Evolutionary conservation across 208 protist genomes (phyloP).

Genomic region (Leishmania martiniquensis): DNA sequence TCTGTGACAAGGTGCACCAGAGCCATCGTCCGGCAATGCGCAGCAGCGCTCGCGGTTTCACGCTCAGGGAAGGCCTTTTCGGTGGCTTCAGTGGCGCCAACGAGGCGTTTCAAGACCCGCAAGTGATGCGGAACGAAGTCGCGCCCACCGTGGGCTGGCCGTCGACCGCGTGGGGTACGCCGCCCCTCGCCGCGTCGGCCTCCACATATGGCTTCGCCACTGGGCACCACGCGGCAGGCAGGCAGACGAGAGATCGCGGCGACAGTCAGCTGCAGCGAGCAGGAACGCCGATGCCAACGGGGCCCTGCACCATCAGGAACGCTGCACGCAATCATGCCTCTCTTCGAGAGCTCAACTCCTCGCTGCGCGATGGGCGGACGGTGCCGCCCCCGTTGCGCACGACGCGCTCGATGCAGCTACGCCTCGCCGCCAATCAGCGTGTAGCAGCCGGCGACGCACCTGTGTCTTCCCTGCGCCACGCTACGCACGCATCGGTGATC

Average conservation of each 20-base stretch:
- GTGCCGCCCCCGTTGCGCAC: not conserved
- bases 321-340: not conserved
- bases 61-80: not conserved
- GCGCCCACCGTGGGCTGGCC: not conserved
- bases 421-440: slow-evolving; percentile 8
- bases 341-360: not conserved
- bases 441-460: slow-evolving; percentile 16
- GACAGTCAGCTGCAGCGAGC: not conserved
- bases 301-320: not conserved
- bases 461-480: slow-evolving; percentile 12
- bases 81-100: not conserved
- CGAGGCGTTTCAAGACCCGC: not conserved
- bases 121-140: not conserved
- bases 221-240: not conserved
- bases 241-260: not conserved
- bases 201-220: not conserved
- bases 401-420: slow-evolving; percentile 17
- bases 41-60: not conserved
- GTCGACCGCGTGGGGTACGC: not conserved
- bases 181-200: not conserved
- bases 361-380: not conserved
- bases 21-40: not conserved
- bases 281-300: not conserved
- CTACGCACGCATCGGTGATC: not conserved
- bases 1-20: not conserved